Evolutionary conservation across 805 yeast genomes (phyloP), one percentile per base, ranked within the genome.

Genomic region (Starmerella asiatica): DNA sequence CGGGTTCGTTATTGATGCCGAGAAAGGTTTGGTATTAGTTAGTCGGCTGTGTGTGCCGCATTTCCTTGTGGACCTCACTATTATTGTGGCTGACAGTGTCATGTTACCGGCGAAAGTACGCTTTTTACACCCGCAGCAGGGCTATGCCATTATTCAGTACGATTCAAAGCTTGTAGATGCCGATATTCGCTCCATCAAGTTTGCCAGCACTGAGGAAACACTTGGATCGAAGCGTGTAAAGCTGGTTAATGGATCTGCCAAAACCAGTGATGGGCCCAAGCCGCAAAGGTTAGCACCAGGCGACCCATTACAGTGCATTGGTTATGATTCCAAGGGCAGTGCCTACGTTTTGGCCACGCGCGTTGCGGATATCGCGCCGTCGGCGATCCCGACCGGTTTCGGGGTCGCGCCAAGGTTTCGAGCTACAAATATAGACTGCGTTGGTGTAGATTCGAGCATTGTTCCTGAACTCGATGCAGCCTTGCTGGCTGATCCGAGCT

Each of bases 91-190:
- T 3, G 94, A 86, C 47, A 79, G 93, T 1, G 72, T 82, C 18
- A 73, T 77, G 47, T 69, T 85, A 12, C 83, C 93, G 0, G 95
- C 79, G 1, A 67, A 74, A 46, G 91, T 85, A 20, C 75, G 75
- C 18, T 86, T 84, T 51, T 62, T 83, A 53, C 95, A 85, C 56
- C 95, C 96, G 26, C 73, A 82, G 28, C 82, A 79, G 50, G 85
- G 85, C 50, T 85, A 79, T 58, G 85, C 93, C 1, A 73, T 85
- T 41, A 66, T 86, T 20, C 73, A 81, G 56, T 86, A 83, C 57
- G 93, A 86, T 55, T 84, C 94, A 7, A 52, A 64, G 4, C 61
- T 83, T 37, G 78, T 86, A 14, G 56, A 69, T 18, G 86, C 93
- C 2, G 79, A 79, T 31, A 72, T 83, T 7, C 60, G 64, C 33